Base-by-base conservation (phyloP, 164 flowering plant genomes). In the Houttuynia cordata region DNA sequence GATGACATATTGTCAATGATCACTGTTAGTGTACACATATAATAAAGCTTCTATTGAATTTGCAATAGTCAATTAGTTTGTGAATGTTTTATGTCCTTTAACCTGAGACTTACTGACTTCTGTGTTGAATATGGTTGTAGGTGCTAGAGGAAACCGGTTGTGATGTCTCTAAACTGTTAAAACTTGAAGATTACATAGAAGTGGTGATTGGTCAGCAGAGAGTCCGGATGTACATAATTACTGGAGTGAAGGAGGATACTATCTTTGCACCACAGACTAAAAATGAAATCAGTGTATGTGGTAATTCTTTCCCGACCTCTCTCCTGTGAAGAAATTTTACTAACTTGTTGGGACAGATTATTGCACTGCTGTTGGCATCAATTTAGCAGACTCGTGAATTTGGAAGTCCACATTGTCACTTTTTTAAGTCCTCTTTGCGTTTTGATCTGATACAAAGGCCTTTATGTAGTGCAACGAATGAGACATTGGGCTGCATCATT, bases 81-180 rank as follows among this genome's bases (percentile, higher is more conserved):
- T 30, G 37, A 30, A 6, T 45, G 14, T 12, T 10, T 17, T 45
- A 12, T 45, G 49, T 45, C 49, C 49, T 45, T 45, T 17, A 8
- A 7, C 49, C 17, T 45, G 49, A 45, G 17, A 45, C 17, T 12
- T 17, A 45, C 4, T 45, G 49, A 14, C 49, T 45, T 45, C 49
- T 45, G 4, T 20, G n/a, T 47, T 62, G 60, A 56, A 24, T 53
- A 53, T 42, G 68, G 68, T 30, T 72, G 66, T 83, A 93, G 99
- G 99, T 90, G 59, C 56, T 81, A 70, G 97, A 93, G 74, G 97
- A 93, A 80, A 88, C 95, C 30, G 97, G 99, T 39, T 93, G 88
- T 73, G 89, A 90, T 73, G 76, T 88, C 53, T 71, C 96, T 57
- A 68, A 73, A 34, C 80, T 83, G 65, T 79, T 90, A 51, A 81